phyloP scores from a whole-genome alignment of 23 red algal genomes.

The Porphyridium purpureum region DNA sequence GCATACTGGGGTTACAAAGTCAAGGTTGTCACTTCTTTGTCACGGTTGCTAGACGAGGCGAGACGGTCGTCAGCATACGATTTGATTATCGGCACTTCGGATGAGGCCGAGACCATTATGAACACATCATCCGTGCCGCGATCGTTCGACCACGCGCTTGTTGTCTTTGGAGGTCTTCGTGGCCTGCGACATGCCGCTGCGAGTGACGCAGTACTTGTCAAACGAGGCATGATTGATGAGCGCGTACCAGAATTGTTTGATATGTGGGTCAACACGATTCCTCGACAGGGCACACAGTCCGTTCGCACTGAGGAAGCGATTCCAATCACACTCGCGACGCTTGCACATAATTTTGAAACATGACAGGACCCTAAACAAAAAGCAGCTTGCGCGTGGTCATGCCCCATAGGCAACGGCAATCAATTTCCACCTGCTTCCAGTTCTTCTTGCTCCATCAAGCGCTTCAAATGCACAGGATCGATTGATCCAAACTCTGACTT shows the following conservation, averaged over 20 bases:
- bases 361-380: no score
- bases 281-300: constrained; percentile 71
- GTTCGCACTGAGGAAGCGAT: constrained; percentile 96
- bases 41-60: constrained; percentile 35
- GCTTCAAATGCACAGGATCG: no score
- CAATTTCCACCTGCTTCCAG: no score
- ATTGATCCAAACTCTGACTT: no score
- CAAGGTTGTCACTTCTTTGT: constrained; percentile 31
- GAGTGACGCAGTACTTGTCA: constrained; percentile 24
- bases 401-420: no score
- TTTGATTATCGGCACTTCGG: constrained; percentile 71
- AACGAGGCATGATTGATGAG: constrained; percentile 10
- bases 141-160: constrained; percentile 35
- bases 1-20: constrained; percentile 88
- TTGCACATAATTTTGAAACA: no score
- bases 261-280: constrained; percentile 85
- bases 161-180: constrained; percentile 82
- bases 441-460: no score
- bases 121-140: neutral
- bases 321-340: constrained; percentile 54
- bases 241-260: constrained; percentile 57
- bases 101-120: constrained; percentile 33
- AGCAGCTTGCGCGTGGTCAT: no score
- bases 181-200: constrained; percentile 44
- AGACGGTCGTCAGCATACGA: no score